A percentile compares a stretch with the other conserved stretches of the same genome.
phyloP scores from a whole-genome alignment of 2,329 filamentous ascomycete species.

The Colletotrichum chrysophilum region DNA sequence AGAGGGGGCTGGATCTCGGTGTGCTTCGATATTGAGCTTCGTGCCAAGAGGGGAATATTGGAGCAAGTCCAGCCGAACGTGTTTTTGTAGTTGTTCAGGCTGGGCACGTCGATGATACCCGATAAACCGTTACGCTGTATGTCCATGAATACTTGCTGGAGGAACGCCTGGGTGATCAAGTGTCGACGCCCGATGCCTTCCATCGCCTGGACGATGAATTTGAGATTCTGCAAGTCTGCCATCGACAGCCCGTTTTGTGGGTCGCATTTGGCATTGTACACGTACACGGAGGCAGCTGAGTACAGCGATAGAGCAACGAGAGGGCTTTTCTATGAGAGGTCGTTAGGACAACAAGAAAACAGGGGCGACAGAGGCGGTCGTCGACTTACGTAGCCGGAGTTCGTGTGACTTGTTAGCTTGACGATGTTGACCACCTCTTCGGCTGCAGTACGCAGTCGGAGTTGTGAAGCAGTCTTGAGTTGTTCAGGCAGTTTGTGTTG shows the following conservation, averaged over 20 bases:
- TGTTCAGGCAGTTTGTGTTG: conserved; percentile 69
- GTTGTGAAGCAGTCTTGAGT: conserved; percentile 73
- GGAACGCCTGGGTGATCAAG: conserved; percentile 79
- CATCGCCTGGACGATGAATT: conserved; percentile 82
- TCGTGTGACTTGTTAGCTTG: conserved; percentile 76
- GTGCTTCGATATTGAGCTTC: conserved; percentile 47
- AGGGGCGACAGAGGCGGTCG: background rate
- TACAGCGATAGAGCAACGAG: conserved; percentile 86
- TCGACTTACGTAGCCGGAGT: conserved; percentile 66
- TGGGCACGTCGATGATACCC: conserved; percentile 39
- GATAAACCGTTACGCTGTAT: conserved; percentile 61
- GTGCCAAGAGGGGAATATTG: conserved; percentile 54
- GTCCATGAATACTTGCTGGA: conserved; percentile 86
- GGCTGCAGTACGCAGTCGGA: conserved; percentile 78
- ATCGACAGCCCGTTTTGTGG: conserved; percentile 64
- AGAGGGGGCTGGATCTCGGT: conserved; percentile 44
- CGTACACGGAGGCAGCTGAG: conserved; percentile 82
- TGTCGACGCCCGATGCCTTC: conserved; percentile 76
- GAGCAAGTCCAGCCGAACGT: conserved; percentile 33
- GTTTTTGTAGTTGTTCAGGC: conserved; percentile 35
- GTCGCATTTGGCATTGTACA: conserved; percentile 75
- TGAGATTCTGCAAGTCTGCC: conserved; percentile 56
- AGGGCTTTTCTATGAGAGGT: conserved; percentile 66
- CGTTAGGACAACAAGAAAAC: background rate
- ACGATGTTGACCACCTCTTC: conserved; percentile 86